phyloP scores from a whole-genome alignment of 768 basidiomycete genomes.

The Boletus reticulatus region DNA sequence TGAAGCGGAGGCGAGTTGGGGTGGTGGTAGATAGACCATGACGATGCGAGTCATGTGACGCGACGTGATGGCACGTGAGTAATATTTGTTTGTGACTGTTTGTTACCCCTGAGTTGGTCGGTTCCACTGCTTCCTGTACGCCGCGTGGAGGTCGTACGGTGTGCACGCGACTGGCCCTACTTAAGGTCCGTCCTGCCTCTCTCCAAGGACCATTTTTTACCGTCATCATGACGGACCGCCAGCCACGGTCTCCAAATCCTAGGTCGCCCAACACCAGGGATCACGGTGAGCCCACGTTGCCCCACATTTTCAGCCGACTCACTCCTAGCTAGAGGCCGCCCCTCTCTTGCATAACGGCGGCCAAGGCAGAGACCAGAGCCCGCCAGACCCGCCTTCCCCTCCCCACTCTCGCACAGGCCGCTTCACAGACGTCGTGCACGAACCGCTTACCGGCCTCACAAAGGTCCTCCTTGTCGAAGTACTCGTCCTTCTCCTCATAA shows the following conservation, averaged over 20 bases:
- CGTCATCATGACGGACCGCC: conserved; percentile 55
- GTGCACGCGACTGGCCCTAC: conserved; percentile 30
- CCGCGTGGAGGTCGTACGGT: conserved; percentile 28
- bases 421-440: conserved; percentile 58
- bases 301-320: neutral
- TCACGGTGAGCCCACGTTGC: conserved; percentile 40
- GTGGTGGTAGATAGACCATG: conserved; percentile 73
- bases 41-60: neutral
- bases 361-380: conserved; percentile 37
- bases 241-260: conserved; percentile 48
- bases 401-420: conserved; percentile 25
- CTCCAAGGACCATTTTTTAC: conserved; percentile 12
- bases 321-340: conserved; percentile 49
- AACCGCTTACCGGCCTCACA: conserved; percentile 80
- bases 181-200: conserved; percentile 21
- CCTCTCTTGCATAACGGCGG: conserved; percentile 58
- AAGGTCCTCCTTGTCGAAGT: conserved; percentile 76
- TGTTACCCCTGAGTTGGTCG: conserved; percentile 13
- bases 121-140: neutral
- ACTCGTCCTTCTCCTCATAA: conserved; percentile 76
- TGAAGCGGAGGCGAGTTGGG: conserved; percentile 58
- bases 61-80: conserved; percentile 12
- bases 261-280: conserved; percentile 59
- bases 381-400: conserved; percentile 37
- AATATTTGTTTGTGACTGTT: conserved; percentile 16